Evolutionary conservation across 2,329 filamentous ascomycete genomes (phyloP).

Genomic region (Byssothecium circinans): DNA sequence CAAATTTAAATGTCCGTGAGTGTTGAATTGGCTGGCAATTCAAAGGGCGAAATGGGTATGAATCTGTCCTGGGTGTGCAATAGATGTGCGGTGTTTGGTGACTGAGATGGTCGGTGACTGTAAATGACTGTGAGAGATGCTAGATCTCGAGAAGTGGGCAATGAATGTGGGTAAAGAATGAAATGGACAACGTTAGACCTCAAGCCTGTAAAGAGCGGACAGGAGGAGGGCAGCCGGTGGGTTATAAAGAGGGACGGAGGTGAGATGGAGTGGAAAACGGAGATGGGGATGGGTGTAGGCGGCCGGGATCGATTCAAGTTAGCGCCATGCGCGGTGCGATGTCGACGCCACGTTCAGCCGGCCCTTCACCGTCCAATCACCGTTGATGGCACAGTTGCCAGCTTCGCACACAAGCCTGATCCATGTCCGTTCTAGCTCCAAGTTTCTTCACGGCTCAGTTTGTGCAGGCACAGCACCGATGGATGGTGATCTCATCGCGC

Average conservation of each 20-base stretch:
- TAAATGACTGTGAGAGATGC: constrained; percentile 38
- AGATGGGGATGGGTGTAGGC: constrained; percentile 8
- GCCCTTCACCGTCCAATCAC: too few species aligned
- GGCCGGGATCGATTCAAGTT: not conserved
- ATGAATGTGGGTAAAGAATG: constrained; percentile 28
- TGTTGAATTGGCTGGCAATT: constrained; percentile 43
- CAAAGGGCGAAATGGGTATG: constrained; percentile 9
- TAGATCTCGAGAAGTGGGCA: constrained; percentile 31
- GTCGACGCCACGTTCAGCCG: not conserved
- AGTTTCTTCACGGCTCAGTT: not conserved
- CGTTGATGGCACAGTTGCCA: not conserved
- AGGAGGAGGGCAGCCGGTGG: constrained; percentile 24
- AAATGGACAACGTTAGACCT: constrained; percentile 38
- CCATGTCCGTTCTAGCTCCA: not conserved
- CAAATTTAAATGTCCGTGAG: constrained; percentile 19
- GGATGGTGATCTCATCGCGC: too few species aligned
- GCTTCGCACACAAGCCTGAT: not conserved
- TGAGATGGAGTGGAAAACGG: constrained; percentile 2
- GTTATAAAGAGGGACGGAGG: constrained; percentile 29
- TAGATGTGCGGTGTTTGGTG: constrained; percentile 7
- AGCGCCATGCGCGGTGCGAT: not conserved
- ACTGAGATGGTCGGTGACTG: constrained; percentile 26
- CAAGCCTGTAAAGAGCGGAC: constrained; percentile 46
- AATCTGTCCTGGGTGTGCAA: constrained; percentile 5
- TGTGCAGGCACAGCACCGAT: too few species aligned